Percentiles rank a stretch among this genome's conserved stretches.
Conservation (phyloP, 1,139 yeast species). For the Pichia terricola region DNA sequence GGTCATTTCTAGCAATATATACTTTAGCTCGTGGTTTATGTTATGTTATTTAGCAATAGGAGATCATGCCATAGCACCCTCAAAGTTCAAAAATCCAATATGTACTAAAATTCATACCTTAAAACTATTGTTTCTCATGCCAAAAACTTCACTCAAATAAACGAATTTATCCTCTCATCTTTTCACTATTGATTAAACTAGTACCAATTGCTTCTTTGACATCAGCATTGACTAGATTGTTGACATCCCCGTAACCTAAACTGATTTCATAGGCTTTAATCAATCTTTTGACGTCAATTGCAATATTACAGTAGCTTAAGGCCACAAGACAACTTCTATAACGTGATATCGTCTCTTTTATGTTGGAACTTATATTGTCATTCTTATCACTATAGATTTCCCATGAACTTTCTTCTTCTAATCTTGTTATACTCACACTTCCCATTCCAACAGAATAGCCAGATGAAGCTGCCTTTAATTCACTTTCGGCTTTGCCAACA, state of each 20-base stretch:
- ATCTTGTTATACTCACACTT: constrained; percentile 64
- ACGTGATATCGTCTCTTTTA: constrained; percentile 69
- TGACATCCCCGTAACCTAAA: constrained; percentile 64
- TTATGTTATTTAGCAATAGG: too few species aligned
- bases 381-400: constrained; percentile 90
- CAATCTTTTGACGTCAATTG: constrained; percentile 75
- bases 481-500: constrained; percentile 26
- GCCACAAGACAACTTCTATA: constrained; percentile 80
- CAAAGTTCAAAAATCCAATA: too few species aligned
- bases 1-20: too few species aligned
- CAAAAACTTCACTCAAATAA: neutral
- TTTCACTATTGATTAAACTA: constrained; percentile 64
- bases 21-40: too few species aligned
- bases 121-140: too few species aligned
- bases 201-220: constrained; percentile 66
- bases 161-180: constrained; percentile 47
- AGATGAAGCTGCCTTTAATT: constrained; percentile 29
- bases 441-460: constrained; percentile 50
- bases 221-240: constrained; percentile 65
- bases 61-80: too few species aligned
- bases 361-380: constrained; percentile 53
- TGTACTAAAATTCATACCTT: too few species aligned
- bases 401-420: constrained; percentile 93
- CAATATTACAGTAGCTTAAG: constrained; percentile 71
- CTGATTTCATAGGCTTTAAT: constrained; percentile 85